phyloP scores from a whole-genome alignment of 768 basidiomycete genomes.

The Scleroderma bovista region DNA sequence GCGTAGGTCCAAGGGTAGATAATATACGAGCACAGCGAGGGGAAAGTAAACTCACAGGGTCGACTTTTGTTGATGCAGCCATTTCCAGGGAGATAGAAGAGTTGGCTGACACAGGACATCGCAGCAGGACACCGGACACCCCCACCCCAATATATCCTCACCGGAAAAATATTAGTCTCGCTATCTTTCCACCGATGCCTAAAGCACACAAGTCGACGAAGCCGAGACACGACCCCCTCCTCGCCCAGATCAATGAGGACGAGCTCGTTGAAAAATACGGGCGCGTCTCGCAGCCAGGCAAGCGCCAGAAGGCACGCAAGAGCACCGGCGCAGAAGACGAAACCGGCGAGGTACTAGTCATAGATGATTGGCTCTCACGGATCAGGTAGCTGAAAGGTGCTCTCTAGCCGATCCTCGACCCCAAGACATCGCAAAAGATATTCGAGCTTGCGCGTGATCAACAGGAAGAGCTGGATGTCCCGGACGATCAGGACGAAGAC shows the following conservation, averaged over 20 bases:
- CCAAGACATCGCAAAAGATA: slow-evolving; percentile 79
- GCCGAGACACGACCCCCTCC: slow-evolving; percentile 80
- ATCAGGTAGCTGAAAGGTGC: neutral
- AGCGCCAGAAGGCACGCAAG: slow-evolving; percentile 57
- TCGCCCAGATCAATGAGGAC: slow-evolving; percentile 78
- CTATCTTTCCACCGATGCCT: slow-evolving; percentile 47
- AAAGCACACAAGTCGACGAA: slow-evolving; percentile 52
- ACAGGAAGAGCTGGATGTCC: slow-evolving; percentile 79
- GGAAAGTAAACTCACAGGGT: slow-evolving; percentile 6
- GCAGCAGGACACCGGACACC: neutral
- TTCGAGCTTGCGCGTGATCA: slow-evolving; percentile 91
- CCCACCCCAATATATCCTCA: neutral
- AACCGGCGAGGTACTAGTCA: slow-evolving; percentile 48
- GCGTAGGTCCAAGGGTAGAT: neutral
- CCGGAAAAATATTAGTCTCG: slow-evolving; percentile 2
- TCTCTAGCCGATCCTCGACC: slow-evolving; percentile 62
- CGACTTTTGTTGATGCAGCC: slow-evolving; percentile 1
- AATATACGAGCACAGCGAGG: neutral
- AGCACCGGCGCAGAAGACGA: slow-evolving; percentile 41
- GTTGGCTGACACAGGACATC: neutral
- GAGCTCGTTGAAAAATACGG: slow-evolving; percentile 75
- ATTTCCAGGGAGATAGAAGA: neutral
- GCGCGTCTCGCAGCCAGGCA: slow-evolving; percentile 68
- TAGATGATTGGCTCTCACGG: slow-evolving; percentile 6
- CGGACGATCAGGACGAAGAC: slow-evolving; percentile 43